A percentile compares a stretch with the other conserved stretches of the same genome.
Evolutionary conservation across 306 rosid species (phyloP).

Genomic region (Acacia confusa): DNA sequence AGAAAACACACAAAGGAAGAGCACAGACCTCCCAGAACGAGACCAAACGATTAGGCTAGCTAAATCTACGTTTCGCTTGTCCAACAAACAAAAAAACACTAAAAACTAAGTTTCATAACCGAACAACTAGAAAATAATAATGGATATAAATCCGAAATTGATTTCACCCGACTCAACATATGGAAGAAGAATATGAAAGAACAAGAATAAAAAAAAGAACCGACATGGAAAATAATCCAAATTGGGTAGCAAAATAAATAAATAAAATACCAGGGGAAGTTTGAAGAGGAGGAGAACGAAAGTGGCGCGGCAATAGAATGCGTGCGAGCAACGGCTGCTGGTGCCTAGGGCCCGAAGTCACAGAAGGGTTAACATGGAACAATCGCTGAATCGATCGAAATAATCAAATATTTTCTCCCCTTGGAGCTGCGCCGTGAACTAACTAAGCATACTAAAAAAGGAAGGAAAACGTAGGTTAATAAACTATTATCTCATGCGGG

Average conservation of each 20-base stretch:
- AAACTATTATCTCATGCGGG: too few species aligned
- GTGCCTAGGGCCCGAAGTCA: background rate
- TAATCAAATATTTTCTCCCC: too few species aligned
- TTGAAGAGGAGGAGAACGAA: conserved; percentile 57
- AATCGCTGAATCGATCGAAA: too few species aligned
- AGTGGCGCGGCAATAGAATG: conserved; percentile 32
- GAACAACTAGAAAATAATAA: background rate
- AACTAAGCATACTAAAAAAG: too few species aligned
- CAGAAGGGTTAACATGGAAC: background rate
- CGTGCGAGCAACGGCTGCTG: background rate
- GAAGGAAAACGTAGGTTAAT: too few species aligned
- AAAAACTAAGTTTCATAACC: too few species aligned
- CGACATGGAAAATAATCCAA: background rate
- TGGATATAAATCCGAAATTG: conserved; percentile 6
- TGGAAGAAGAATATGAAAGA: background rate
- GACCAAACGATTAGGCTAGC: background rate
- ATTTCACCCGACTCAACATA: conserved; percentile 23
- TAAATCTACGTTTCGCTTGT: background rate
- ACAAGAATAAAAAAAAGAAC: background rate
- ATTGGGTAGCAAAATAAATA: background rate
- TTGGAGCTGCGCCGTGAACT: too few species aligned
- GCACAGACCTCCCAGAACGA: background rate
- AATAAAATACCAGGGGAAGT: conserved; percentile 54
- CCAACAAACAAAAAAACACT: too few species aligned
- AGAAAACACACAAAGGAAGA: background rate